Evolutionary conservation across 805 yeast species (phyloP).

Genomic region (Scheffersomyces spartinae): DNA sequence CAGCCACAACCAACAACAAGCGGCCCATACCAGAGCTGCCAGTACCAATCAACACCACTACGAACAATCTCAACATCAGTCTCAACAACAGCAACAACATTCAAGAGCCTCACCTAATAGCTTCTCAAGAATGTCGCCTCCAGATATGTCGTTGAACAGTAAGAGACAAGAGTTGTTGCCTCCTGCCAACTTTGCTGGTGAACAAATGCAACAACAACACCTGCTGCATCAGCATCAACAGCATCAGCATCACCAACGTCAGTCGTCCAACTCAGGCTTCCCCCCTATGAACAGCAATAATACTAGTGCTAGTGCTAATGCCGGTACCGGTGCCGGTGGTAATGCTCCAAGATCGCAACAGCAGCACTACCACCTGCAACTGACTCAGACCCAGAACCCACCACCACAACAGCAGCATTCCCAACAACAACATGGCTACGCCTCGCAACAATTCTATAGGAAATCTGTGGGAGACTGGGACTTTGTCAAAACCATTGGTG

Average conservation of each 20-base stretch:
- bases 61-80: constrained; percentile 3
- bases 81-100: constrained; percentile 3
- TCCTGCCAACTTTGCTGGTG: not conserved
- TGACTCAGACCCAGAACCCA: constrained; percentile 6
- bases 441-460: constrained; percentile 54
- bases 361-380: constrained; percentile 5
- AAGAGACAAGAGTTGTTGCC: constrained; percentile 1
- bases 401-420: constrained; percentile 6
- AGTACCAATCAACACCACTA: constrained; percentile 2
- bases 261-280: constrained; percentile 1
- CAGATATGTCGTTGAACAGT: no score
- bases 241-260: constrained; percentile 8
- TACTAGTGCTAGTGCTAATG: constrained; percentile 1
- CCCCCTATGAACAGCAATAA: constrained; percentile 3
- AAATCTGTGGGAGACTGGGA: constrained; percentile 96
- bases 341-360: constrained; percentile 3
- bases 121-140: no score
- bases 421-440: constrained; percentile 12
- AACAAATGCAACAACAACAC: constrained; percentile 4
- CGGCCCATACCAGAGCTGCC: constrained; percentile 1
- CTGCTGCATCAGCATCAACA: constrained; percentile 5
- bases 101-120: constrained; percentile 2
- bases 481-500: constrained; percentile 88
- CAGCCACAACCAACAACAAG: constrained; percentile 5
- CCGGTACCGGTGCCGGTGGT: constrained; percentile 1